Evolutionary conservation across 2,329 filamentous ascomycete genomes (phyloP), one percentile per base, ranked within the genome.

Genomic region (Alternaria brassicicola): DNA sequence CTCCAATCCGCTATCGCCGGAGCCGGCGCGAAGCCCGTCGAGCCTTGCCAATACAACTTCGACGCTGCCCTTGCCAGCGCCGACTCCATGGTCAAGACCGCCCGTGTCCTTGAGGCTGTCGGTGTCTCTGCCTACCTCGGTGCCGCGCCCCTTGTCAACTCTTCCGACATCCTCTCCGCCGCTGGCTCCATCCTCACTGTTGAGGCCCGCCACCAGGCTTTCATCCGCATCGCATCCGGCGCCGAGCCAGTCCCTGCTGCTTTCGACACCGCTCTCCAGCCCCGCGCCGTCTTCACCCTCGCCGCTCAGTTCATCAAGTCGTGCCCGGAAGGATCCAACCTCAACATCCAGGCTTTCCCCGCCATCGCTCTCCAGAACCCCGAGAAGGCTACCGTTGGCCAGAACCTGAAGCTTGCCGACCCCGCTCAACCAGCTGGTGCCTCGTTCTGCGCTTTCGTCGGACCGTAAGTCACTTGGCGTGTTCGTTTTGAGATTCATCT

Each of bases 91-190:
- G 84, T 93, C 35, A 85, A 83, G 48, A 89, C 87, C 3, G 89
- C 89, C 13, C 83, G 84, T 64, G 80, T 92, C 21, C 85, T 93
- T 57, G 90, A 93, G 78, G 89, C 86, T 69, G 84, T 91, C 57
- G 89, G 89, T 76, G 84, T 92, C 30, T 89, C 88, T n/a, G 89
- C 89, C 62, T 84, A 85, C 78, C 85, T 92, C 13, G 89, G 89
- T 58, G 89, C 88, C 25, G 89, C 88, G 13, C 86, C 88, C 4
- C 81, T 91, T 30, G 77, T 92, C 62, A 82, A 84, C 43, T 82
- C 83, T 54, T 79, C 82, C 48, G 81, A 80, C 48, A 85, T 91
- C 61, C 85, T 93, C 49, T 81, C 83, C 59, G 85, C 86, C 19
- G 89, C 90, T 2, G 89, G 83, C 9, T 86, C 86, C 49, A 92